Evolutionary conservation across 1,284 basidiomycete genomes (phyloP).

Genomic region (Athelia sp.): DNA sequence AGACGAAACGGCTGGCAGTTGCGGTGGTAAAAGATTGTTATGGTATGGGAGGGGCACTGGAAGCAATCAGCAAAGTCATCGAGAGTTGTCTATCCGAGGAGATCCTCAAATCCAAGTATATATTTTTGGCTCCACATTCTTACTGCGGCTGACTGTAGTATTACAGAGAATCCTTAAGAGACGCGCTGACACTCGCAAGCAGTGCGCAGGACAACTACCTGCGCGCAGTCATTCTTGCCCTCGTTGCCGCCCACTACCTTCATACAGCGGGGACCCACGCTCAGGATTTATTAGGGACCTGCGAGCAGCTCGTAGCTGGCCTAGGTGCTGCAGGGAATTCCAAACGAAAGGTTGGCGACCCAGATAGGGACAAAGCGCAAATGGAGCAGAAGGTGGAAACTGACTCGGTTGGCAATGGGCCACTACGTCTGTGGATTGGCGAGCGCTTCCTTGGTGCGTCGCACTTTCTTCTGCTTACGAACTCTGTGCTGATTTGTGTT

Average conservation of each 20-base stretch:
- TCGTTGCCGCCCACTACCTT: slow-evolving; percentile 63
- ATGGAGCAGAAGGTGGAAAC: slow-evolving; percentile 12
- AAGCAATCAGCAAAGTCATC: slow-evolving; percentile 50
- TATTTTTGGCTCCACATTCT: too few relatives aligned
- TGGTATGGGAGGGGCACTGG: slow-evolving; percentile 41
- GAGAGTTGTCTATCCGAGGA: slow-evolving; percentile 49
- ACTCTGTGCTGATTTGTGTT: too few relatives aligned
- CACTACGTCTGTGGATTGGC: slow-evolving; percentile 66
- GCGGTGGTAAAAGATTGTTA: slow-evolving; percentile 37
- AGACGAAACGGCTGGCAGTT: slow-evolving; percentile 26
- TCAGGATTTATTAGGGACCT: slow-evolving; percentile 54
- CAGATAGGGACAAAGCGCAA: slow-evolving; percentile 5
- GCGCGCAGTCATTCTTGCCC: slow-evolving; percentile 59
- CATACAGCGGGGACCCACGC: slow-evolving; percentile 68
- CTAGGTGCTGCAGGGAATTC: slow-evolving; percentile 46
- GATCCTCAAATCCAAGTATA: slow-evolving; percentile 57
- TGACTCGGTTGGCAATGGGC: slow-evolving; percentile 49
- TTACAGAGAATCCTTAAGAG: slow-evolving; percentile 54
- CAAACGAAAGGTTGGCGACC: slow-evolving; percentile 15
- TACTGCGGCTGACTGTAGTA: slow-evolving; percentile 2
- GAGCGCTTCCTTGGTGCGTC: slow-evolving; percentile 60
- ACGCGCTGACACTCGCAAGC: slow-evolving; percentile 52
- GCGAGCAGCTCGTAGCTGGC: slow-evolving; percentile 64
- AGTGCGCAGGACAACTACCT: slow-evolving; percentile 63
- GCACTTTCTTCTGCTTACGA: too few relatives aligned